Base-by-base conservation (phyloP, 2,329 filamentous ascomycete species). In the Fusarium aywerte region DNA sequence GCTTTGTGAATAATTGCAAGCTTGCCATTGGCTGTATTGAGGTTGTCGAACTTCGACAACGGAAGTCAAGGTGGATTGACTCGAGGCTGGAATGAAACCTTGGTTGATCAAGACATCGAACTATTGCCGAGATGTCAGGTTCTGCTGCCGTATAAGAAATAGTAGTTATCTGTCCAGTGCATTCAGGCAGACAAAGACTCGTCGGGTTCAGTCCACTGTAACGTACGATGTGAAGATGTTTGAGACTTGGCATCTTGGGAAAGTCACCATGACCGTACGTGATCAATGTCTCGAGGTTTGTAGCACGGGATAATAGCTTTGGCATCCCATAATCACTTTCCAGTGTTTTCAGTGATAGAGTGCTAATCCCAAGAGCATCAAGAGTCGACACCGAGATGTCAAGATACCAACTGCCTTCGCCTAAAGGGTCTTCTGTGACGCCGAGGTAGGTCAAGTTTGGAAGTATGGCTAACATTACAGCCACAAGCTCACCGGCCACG, bases 21-120 rank as follows among this genome's bases (percentile, higher is more conserved):
- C 29, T 49, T 11, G 52, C 42, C 8, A 58, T 50, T 10, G 25
- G 32, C 25, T 15, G 6, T n/a, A 7, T 8, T 6, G 21, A 9
- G 3, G 0, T 0, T 5, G 2, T 2, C 1, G 16, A 2, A n/a
- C n/a, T n/a, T 9, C 0, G 13, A 5, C 5, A 0, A 4, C 16
- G 16, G n/a, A 60, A 13, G 15, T 58, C 4, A 3, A 60, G 23
- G 2, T 43, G 23, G 8, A 60, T 9, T n/a, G 29, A 36, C 36
- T 50, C 31, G 9, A 60, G 25, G n/a, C 11, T 58, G 2, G 11
- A 5, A 10, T 40, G 29, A 2, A 44, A 25, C 29, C n/a, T 43
- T 1, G 35, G n/a, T 1, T 38, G 9, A 12, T 43, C 42, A 7
- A 60, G 7, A 6, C 18, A 7, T 5, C 15, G n/a, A 1, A 43